Evolutionary conservation across 208 protist genomes (phyloP).

Genomic region (Wallacemonas rigidus): DNA sequence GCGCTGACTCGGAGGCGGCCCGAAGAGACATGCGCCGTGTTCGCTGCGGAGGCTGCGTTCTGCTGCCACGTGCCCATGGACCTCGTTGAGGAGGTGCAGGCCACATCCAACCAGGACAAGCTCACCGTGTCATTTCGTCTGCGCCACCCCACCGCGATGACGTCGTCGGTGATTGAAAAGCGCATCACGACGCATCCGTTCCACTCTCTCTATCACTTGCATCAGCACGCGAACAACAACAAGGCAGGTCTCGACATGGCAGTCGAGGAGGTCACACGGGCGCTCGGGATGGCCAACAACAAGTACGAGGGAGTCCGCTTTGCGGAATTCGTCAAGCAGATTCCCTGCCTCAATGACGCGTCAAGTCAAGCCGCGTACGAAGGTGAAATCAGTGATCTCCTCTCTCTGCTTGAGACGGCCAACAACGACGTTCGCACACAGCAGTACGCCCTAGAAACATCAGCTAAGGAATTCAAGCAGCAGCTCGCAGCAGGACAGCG

Average conservation of each 20-base stretch:
- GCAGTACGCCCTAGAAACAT: constrained; percentile 49
- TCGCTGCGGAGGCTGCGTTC: constrained; percentile 32
- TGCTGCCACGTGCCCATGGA: constrained; percentile 37
- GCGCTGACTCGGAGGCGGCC: constrained; percentile 39
- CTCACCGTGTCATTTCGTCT: constrained; percentile 43
- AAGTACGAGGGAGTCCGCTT: constrained; percentile 50
- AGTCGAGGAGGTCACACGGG: constrained; percentile 38
- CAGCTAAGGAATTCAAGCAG: constrained; percentile 42
- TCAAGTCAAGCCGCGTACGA: constrained; percentile 66
- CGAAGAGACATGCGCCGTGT: constrained; percentile 42
- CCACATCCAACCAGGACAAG: constrained; percentile 19
- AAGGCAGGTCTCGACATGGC: constrained; percentile 55
- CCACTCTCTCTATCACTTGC: constrained; percentile 33
- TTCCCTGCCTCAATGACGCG: constrained; percentile 28
- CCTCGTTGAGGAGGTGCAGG: constrained; percentile 28
- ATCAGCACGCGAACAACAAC: neutral
- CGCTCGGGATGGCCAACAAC: constrained; percentile 26
- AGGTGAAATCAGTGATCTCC: constrained; percentile 62
- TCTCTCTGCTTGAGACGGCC: constrained; percentile 50
- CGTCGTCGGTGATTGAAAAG: constrained; percentile 28
- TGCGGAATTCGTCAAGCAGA: constrained; percentile 46
- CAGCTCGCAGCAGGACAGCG: constrained; percentile 43
- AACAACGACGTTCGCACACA: constrained; percentile 59
- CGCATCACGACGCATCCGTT: constrained; percentile 33
- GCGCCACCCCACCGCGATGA: constrained; percentile 24